Evolutionary conservation across 495 filamentous ascomycete genomes (phyloP), one percentile per base, ranked within the genome.

Genomic region (Penicillium parvum): DNA sequence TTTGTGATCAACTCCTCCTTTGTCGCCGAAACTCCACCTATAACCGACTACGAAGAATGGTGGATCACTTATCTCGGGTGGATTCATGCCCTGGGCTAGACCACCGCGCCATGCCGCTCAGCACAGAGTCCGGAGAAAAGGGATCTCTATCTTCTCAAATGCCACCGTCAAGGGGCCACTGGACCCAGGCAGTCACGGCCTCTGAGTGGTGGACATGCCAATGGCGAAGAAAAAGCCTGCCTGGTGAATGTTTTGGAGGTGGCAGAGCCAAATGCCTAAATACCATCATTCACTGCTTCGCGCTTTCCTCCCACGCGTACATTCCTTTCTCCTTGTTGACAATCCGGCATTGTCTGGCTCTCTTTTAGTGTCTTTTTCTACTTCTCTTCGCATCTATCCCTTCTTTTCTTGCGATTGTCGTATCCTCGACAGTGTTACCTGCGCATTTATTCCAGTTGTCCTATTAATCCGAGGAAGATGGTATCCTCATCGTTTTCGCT

Each of bases 291-390:
- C 28, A 7, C 41, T 21, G 28, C 12, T 16, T 49, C 40, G 49
- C 50, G 40, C 42, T 21, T 47, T 52, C 36, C 40, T 49, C 49
- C 43, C 47, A 52, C 46, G 35, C 46, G 46, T 43, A 40, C 57
- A 52, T 55, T 55, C 57, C 46, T 47, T 57, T 57, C 50, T 52
- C 44, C 40, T 52, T 52, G 47, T 50, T 51, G 50, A 47, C 50
- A 37, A 50, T 57, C 47, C 29, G 45, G 38, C 17, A 53, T 56
- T 57, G 50, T 54, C 48, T 35, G 42, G 22, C 50, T 29, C 32
- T 37, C 38, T 45, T 47, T 43, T 30, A 19, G 15, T 34, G 16
- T 12, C 39, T 38, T 42, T 28, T 27, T 28, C 36, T 33, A 22
- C 10, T 50, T 52, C 12, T 17, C 20, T 22, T 39, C 27, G 12